Base-by-base conservation (phyloP, 208 protist species). In the Acanthamoeba healyi region DNA sequence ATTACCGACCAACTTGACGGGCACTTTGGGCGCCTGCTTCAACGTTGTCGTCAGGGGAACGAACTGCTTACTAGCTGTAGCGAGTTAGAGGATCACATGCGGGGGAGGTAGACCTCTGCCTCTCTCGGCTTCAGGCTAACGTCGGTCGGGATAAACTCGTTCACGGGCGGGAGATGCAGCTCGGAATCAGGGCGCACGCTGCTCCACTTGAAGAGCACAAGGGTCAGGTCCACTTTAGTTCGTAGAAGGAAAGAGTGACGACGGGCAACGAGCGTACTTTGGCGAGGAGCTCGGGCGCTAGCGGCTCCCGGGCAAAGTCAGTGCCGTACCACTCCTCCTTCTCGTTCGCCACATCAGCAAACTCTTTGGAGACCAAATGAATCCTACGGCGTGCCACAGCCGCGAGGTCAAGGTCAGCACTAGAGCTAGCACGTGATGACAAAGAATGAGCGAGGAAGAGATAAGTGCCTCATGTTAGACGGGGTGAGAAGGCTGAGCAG, bases 101-200 rank as follows among this genome's bases (percentile, higher is more conserved):
- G 24, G 6, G 36, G 22, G 29, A 74, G 65, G 2, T 26, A 38
- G 10, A 49, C 70, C 38, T 81, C 70, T 14, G 70, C 36, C 22
- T 81, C 36, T 22, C 42, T 5, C 19, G 58, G 40, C 29, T 56
- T 38, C 51, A 95, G 34, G 0, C 3, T 38, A 29, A 96, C 94
- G 34, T 96, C 72, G 32, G 92, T 93, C 24, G 95, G 93, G 36
- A 96, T 94, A 24, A 95, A 95, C 34, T 94, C 49, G 42, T 96
- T 96, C 24, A 38, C n/a, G 5, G 49, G 46, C 58, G 95, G 95
- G 19, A 96, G 61, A 14, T 79, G 46, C 44, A 96, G 24, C 29
- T 36, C 90, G 24, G 58, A 14, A 26, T 26, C 36, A 24, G 44
- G 36, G 10, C 22, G 12, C 29, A 36, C 40, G 9, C 14, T 72